phyloP scores from a whole-genome alignment of 2,329 filamentous ascomycete species.

The Ascochyta fabae region DNA sequence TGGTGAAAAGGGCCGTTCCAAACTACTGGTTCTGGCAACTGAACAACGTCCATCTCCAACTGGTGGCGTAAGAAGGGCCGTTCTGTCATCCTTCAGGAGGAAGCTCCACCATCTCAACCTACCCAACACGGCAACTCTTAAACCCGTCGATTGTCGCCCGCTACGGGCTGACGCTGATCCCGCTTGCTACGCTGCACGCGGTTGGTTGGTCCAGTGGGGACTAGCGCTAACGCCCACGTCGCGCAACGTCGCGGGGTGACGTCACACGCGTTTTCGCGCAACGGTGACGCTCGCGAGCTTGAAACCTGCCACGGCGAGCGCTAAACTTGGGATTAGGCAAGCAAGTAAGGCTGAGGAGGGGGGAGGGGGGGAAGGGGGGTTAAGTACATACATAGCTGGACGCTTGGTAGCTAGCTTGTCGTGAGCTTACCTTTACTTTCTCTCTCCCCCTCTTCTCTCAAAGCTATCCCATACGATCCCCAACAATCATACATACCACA shows the following conservation, averaged over 20 bases:
- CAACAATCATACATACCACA: neutral
- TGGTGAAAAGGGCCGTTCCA: constrained; percentile 5
- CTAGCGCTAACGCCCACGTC: constrained; percentile 1
- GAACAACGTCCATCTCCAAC: neutral
- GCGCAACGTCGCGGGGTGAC: neutral
- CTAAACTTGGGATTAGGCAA: neutral
- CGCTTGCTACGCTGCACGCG: neutral
- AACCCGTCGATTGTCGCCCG: neutral
- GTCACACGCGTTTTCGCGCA: neutral
- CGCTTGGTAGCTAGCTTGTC: no score
- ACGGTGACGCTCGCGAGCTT: neutral
- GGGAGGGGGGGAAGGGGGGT: neutral
- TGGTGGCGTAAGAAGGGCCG: constrained; percentile 18
- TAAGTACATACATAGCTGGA: neutral
- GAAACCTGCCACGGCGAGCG: neutral
- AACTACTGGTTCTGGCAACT: constrained; percentile 4
- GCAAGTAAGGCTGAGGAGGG: neutral
- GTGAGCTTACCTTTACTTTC: no score
- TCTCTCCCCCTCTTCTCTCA: no score
- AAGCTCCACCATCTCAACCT: neutral
- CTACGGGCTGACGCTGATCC: constrained; percentile 1
- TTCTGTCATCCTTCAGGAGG: constrained; percentile 3
- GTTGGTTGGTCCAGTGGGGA: no score
- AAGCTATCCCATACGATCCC: no score
- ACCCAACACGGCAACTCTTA: neutral